Conservation (phyloP, 1,284 basidiomycete genomes). For the Grifola frondosa region DNA sequence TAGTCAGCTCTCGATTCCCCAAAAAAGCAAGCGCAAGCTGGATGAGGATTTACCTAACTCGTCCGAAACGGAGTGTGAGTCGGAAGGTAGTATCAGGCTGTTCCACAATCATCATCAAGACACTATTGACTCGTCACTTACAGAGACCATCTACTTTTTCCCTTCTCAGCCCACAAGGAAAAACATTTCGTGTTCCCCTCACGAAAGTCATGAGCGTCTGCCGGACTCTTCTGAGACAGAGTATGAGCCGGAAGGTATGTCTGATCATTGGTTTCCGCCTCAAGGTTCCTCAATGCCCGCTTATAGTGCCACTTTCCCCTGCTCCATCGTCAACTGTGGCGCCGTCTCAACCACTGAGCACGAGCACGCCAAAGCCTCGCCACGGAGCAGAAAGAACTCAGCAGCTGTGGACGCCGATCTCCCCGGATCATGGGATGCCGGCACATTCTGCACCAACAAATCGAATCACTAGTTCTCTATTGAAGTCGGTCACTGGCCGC, state of each 20-base stretch:
- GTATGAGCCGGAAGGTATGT: conserved; percentile 20
- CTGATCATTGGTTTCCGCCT: not conserved
- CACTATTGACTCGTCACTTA: not conserved
- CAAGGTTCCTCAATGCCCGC: not conserved
- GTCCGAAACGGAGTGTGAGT: conserved; percentile 18
- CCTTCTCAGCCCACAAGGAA: conserved; percentile 14
- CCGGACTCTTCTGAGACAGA: conserved; percentile 26
- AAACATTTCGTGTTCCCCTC: conserved; percentile 4
- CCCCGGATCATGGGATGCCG: not conserved
- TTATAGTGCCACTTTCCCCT: conserved; percentile 8
- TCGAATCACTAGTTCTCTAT: too few relatives aligned
- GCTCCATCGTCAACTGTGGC: conserved; percentile 2
- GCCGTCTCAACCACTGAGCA: too few relatives aligned
- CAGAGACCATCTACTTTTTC: conserved; percentile 8
- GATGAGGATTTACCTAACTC: conserved; percentile 3
- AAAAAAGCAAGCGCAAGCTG: too few relatives aligned
- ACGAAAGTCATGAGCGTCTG: not conserved
- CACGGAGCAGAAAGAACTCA: not conserved
- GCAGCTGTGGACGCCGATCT: conserved; percentile 14
- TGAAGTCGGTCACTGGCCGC: too few relatives aligned
- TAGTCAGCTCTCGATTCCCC: too few relatives aligned
- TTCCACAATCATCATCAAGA: not conserved
- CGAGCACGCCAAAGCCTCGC: conserved; percentile 6
- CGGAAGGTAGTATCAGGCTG: conserved; percentile 8
- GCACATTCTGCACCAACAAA: too few relatives aligned